Evolutionary conservation across 2,329 filamentous ascomycete species (phyloP).

Genomic region (Apiospora arundinis): DNA sequence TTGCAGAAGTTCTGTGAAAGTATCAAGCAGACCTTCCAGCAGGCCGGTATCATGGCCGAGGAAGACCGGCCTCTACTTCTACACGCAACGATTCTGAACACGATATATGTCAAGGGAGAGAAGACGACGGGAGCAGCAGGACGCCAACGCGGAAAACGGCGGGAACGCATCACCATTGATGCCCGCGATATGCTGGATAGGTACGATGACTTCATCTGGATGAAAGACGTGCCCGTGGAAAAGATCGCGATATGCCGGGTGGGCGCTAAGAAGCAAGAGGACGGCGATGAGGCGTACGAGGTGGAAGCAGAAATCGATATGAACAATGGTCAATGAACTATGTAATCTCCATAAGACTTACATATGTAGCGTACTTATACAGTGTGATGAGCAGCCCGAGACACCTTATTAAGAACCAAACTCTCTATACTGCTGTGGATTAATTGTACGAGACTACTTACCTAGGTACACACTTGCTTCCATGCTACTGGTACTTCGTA

Average conservation of each 20-base stretch:
- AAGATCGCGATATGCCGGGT: slow-evolving; percentile 82
- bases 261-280: slow-evolving; percentile 75
- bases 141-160: slow-evolving; percentile 36
- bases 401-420: neutral
- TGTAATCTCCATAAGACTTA: slow-evolving; percentile 17
- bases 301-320: slow-evolving; percentile 55
- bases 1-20: slow-evolving; percentile 63
- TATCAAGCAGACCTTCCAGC: slow-evolving; percentile 61
- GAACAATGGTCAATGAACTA: slow-evolving; percentile 14
- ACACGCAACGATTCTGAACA: slow-evolving; percentile 88
- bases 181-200: slow-evolving; percentile 60
- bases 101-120: slow-evolving; percentile 69
- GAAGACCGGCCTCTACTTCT: slow-evolving; percentile 72
- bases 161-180: slow-evolving; percentile 57
- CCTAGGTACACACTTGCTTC: too few species aligned
- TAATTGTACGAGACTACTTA: neutral
- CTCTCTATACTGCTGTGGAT: neutral
- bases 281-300: slow-evolving; percentile 61
- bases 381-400: neutral
- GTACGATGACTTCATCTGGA: slow-evolving; percentile 74
- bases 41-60: slow-evolving; percentile 60
- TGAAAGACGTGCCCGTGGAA: slow-evolving; percentile 70
- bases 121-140: slow-evolving; percentile 23
- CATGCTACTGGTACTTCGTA: too few species aligned
- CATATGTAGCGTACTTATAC: neutral